Conservation (phyloP, 495 filamentous ascomycete genomes). For the Podospora appendiculata region DNA sequence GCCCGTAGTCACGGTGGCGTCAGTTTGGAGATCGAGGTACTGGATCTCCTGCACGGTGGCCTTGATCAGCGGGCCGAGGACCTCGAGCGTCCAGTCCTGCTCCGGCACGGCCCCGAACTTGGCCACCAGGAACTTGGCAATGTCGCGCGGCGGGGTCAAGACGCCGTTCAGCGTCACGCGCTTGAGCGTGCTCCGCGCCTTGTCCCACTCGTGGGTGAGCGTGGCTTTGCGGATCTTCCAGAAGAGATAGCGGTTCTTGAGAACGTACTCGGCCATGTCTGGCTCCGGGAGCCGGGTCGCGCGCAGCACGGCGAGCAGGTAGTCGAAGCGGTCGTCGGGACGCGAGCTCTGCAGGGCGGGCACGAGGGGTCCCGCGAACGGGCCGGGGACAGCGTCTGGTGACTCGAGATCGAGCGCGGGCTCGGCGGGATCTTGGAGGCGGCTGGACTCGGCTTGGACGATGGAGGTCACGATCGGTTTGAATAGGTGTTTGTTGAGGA, state of each 20-base stretch:
- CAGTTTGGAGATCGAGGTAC: neutral
- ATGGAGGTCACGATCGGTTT: neutral
- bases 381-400: no score
- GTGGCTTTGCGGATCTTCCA: slow-evolving; percentile 24
- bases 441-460: no score
- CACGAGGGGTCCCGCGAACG: no score
- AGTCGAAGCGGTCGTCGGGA: no score
- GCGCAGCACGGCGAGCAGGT: neutral
- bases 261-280: slow-evolving; percentile 39
- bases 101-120: neutral
- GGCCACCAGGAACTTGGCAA: neutral
- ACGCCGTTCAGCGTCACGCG: no score
- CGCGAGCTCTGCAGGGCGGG: no score
- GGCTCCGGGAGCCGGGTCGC: neutral
- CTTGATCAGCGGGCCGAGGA: neutral
- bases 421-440: no score
- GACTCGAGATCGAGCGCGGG: no score
- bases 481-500: neutral
- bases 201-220: neutral
- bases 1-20: slow-evolving; percentile 27
- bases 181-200: no score
- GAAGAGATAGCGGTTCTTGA: slow-evolving; percentile 59
- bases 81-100: slow-evolving; percentile 1
- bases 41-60: neutral
- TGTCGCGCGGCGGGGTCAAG: no score